phyloP scores from a whole-genome alignment of 2,329 filamentous ascomycete genomes.

The Ophiostoma quercus region DNA sequence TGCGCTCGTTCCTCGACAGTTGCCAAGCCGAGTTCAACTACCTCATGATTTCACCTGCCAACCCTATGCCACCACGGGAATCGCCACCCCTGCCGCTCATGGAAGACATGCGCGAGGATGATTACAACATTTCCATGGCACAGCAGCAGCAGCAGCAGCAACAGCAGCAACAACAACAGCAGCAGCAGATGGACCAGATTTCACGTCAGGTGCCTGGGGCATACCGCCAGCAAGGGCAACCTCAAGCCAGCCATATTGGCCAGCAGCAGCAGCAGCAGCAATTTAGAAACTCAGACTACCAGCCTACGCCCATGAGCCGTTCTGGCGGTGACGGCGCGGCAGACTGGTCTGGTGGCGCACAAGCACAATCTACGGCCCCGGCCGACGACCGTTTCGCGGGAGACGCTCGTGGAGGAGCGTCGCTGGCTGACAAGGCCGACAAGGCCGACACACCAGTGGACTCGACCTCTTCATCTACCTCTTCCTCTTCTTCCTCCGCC shows the following conservation, averaged over 20 bases:
- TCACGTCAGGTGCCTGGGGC: background rate
- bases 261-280: conserved; percentile 42
- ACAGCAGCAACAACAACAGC: conserved; percentile 43
- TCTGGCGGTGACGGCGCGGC: conserved; percentile 43
- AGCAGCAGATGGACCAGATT: conserved; percentile 14
- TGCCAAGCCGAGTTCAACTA: conserved; percentile 63
- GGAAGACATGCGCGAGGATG: conserved; percentile 54
- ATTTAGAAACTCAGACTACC: conserved; percentile 39
- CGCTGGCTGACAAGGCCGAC: background rate
- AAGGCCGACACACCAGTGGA: conserved; percentile 27
- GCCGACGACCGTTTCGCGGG: background rate
- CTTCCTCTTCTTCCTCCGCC: conserved; percentile 41
- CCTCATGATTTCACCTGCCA: conserved; percentile 62
- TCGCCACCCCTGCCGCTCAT: conserved; percentile 51
- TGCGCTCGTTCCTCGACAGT: conserved; percentile 59
- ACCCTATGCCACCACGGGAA: conserved; percentile 60
- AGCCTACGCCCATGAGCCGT: conserved; percentile 48
- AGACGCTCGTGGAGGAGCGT: background rate
- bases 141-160: conserved; percentile 35
- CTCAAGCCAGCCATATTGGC: conserved; percentile 12
- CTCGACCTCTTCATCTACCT: conserved; percentile 39
- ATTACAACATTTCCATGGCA: conserved; percentile 43
- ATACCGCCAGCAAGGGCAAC: conserved; percentile 10
- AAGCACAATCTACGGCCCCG: background rate
- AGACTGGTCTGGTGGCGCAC: conserved; percentile 32